Evolutionary conservation across 352 stramenopile species (phyloP).

Genomic region (Phytophthora pisi): DNA sequence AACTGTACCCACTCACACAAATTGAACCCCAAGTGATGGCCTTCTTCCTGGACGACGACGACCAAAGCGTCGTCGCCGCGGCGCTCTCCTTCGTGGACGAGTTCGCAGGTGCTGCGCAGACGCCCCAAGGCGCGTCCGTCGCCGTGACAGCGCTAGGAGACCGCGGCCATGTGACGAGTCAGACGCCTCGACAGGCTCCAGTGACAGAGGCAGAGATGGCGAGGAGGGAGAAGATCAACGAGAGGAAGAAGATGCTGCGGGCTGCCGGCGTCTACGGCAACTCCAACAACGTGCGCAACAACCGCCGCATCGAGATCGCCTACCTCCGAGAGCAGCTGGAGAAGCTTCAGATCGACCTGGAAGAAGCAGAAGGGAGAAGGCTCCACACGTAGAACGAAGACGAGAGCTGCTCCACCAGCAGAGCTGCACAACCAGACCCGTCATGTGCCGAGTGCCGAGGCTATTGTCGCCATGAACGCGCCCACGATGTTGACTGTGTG

Average conservation of each 20-base stretch:
- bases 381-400: neutral
- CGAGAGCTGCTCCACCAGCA: neutral
- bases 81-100: constrained; percentile 38
- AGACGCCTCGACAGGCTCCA: neutral
- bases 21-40: constrained; percentile 6
- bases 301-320: constrained; percentile 44
- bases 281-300: constrained; percentile 40
- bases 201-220: neutral
- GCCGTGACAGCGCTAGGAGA: neutral
- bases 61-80: constrained; percentile 28
- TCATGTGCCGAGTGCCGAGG: neutral
- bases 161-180: neutral
- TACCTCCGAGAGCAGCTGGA: constrained; percentile 42
- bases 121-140: neutral
- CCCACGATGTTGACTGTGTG: constrained; percentile 26
- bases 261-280: constrained; percentile 30
- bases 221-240: constrained; percentile 16
- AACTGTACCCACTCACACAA: neutral
- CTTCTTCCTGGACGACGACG: constrained; percentile 27
- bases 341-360: constrained; percentile 38
- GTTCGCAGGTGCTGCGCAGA: constrained; percentile 10
- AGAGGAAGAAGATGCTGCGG: constrained; percentile 29
- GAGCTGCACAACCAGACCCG: neutral
- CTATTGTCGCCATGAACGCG: constrained; percentile 11
- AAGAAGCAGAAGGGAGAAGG: constrained; percentile 12